Base-by-base conservation (phyloP, 1,284 basidiomycete species). In the Malassezia arunalokei region DNA sequence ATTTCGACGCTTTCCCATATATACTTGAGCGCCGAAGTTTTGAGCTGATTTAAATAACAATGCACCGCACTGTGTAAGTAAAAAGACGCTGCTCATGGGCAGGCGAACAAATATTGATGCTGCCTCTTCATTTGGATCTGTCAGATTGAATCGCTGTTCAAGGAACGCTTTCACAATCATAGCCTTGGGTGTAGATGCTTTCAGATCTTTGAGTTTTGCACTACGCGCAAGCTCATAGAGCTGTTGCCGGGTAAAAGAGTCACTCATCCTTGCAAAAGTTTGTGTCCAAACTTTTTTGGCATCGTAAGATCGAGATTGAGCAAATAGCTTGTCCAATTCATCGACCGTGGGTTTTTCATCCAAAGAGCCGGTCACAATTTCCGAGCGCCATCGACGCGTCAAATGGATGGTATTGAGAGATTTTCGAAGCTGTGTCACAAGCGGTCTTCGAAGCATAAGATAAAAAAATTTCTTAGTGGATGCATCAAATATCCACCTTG, bases 211-310 rank as follows among this genome's bases (percentile, higher is more conserved):
- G 3, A 55, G 11, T 0, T 38, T 15, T 1, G 53, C 53, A 30
- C 46, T 38, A 6, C 40, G 32, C 6, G 53, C 47, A 14, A 55
- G 53, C 15, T 35, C 11, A 28, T 39, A 46, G 6, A 55, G 53
- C 40, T 55, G 53, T 3, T 40, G 37, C 8, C 47, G 47, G 5
- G 53, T 50, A n/a, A 55, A 55, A 12, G 53, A 45, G 14, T 32
- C 43, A n/a, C 17, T 39, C 3, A 55, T 15, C 14, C 44, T 32
- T 14, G 28, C 29, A 20, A 9, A 47, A 2, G 33, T 39, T 14
- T 35, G 33, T 3, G 33, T 11, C 44, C 44, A 32, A 11, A 12
- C 11, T 15, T 35, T 35, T 15, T 35, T 35, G 11, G 33, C 39
- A 8, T 6, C 33, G 24, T 14, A 40, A 39, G 8, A 32, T 35